Evolutionary conservation across 2,329 filamentous ascomycete species (phyloP).

Genomic region (Colletotrichum gigasporum): DNA sequence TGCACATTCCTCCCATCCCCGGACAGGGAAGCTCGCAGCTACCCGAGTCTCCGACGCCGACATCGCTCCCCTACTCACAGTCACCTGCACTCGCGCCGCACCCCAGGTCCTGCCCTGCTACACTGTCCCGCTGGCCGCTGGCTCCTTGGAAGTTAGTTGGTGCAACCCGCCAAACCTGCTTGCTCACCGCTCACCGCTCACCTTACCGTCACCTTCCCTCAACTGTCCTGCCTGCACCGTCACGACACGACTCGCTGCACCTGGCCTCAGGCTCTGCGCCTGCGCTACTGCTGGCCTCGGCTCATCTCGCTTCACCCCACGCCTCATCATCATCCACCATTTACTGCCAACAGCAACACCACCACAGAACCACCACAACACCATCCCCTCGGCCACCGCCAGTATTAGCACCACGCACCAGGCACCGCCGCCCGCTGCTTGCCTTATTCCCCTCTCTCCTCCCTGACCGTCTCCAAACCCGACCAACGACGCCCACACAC

Average conservation of each 20-base stretch:
- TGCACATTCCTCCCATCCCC: background rate
- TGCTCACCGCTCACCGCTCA: constrained; percentile 21
- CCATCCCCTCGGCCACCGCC: background rate
- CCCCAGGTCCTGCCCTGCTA: background rate
- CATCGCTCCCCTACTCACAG: constrained; percentile 27
- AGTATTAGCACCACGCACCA: background rate
- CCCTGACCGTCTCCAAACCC: background rate
- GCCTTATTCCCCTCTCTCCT: too few relatives aligned
- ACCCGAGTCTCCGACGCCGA: constrained; percentile 28
- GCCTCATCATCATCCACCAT: background rate
- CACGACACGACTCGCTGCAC: background rate
- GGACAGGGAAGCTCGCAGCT: background rate
- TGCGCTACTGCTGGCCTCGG: background rate
- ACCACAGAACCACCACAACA: background rate
- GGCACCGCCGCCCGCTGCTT: background rate
- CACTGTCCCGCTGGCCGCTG: background rate
- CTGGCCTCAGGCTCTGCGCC: background rate
- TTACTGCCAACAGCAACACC: background rate
- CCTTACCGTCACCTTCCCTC: background rate
- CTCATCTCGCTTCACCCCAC: background rate
- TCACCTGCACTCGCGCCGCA: too few relatives aligned
- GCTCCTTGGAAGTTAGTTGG: too few relatives aligned
- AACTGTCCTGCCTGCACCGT: background rate
- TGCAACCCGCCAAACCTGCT: background rate
- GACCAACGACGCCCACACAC: constrained; percentile 20